Evolutionary conservation across 805 yeast genomes (phyloP), one percentile per base, ranked within the genome.

Genomic region (Pichia scutulata): DNA sequence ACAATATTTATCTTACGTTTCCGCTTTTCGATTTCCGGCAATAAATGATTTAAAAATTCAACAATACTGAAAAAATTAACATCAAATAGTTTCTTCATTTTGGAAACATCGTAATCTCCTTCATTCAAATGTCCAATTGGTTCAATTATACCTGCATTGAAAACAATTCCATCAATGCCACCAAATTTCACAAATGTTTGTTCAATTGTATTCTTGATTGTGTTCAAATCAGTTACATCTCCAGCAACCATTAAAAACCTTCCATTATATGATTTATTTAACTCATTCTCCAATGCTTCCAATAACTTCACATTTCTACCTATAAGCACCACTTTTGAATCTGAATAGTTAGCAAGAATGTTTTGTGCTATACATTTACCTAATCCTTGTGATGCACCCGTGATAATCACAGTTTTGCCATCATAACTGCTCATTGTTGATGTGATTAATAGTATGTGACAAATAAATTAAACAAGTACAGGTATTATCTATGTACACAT

Each of bases 101-200:
- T 71, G 3, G 60, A 66, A 2, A 82, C 63, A 46, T 79, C 70
- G 13, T 86, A 78, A 26, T 74, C 65, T 6, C 30, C 39, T 28
- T 75, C 67, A 14, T 70, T 78, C 55, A 83, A 61, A 54, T 71
- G 65, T 43, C 69, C 70, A 6, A 92, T 95, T 0, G 97, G 96
- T 22, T 80, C 89, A 53, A 93, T 70, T 0, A 84, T 80, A 7
- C 96, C 96, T 1, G 96, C 96, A 65, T 88, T 87, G 36, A 87
- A 83, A 41, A 88, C 73, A 18, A 86, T 60, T 0, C 86, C 75
- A 61, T 86, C 80, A 39, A 89, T 67, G 19, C 65, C 65, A 1
- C 89, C 88, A 60, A 76, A 82, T 46, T 68, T 70, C 6, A 60
- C 55, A 7, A 78, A 58, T 1, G 87, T 78, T 18, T 64, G 46